These are phyloP conservation scores for Lindgomyces ingoldianus DNA, from an alignment of 495 filamentous ascomycete species.

Conservation along the genomic window DNA sequence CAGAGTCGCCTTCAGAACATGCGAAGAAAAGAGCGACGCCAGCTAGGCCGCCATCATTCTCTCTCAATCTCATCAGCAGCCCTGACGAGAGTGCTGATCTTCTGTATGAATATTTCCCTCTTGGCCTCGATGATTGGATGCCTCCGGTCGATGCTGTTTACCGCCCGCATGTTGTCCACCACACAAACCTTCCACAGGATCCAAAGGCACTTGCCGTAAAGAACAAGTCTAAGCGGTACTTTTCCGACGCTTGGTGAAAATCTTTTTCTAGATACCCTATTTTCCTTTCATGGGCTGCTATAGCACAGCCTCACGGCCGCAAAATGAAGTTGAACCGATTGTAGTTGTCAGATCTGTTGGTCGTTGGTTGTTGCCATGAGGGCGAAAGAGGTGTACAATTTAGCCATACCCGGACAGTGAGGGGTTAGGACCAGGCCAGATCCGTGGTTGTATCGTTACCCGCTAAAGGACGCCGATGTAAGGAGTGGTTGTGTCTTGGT, in stretches of 20 bases:
- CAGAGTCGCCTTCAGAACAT: constrained; percentile 31
- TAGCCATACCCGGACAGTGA: neutral
- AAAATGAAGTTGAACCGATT: neutral
- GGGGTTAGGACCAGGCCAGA: neutral
- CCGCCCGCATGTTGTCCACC: constrained; percentile 88
- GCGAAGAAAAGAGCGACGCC: constrained; percentile 37
- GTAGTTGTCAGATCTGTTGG: neutral
- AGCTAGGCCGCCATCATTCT: constrained; percentile 47
- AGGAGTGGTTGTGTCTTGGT: neutral
- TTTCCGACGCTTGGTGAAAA: constrained; percentile 61
- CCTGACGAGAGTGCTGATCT: constrained; percentile 76
- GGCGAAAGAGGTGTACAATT: constrained; percentile 8
- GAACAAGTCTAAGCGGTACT: constrained; percentile 78
- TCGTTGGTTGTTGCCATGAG: neutral
- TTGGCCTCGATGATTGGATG: constrained; percentile 89
- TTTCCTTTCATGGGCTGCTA: neutral
- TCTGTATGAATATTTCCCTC: constrained; percentile 88
- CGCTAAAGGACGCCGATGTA: neutral
- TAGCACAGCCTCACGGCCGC: neutral
- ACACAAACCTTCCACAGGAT: constrained; percentile 74
- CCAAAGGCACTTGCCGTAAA: constrained; percentile 69
- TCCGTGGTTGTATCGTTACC: neutral
- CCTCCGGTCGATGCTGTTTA: constrained; percentile 90
- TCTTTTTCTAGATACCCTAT: neutral
- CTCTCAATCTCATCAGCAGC: constrained; percentile 42